These are phyloP conservation scores for Suillus americanus DNA, from an alignment of 768 basidiomycete genomes.

Conservation along the genomic window DNA sequence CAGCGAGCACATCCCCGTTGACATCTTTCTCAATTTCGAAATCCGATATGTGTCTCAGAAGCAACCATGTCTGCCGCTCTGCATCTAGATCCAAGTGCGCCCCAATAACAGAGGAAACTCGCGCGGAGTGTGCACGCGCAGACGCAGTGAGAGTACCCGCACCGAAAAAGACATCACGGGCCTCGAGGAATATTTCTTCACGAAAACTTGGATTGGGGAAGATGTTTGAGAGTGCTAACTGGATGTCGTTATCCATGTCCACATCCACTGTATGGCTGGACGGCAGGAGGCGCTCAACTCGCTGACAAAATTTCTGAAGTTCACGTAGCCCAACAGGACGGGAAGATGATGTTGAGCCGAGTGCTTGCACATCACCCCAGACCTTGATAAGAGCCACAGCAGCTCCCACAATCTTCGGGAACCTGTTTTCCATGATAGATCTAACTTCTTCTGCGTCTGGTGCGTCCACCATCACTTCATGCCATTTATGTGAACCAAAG, in stretches of 20 bases:
- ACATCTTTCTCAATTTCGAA: slow-evolving; percentile 67
- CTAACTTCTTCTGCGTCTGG: slow-evolving; percentile 69
- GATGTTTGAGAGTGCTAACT: slow-evolving; percentile 35
- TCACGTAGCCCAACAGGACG: slow-evolving; percentile 75
- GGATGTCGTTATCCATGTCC: slow-evolving; percentile 29
- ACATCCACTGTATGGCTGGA: slow-evolving; percentile 45
- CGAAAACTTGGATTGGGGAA: slow-evolving; percentile 75
- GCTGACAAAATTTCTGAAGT: slow-evolving; percentile 78
- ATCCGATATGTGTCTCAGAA: slow-evolving; percentile 64
- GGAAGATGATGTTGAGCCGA: slow-evolving; percentile 52
- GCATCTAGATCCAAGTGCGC: slow-evolving; percentile 62
- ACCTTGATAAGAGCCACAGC: slow-evolving; percentile 59
- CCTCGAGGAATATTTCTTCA: slow-evolving; percentile 88
- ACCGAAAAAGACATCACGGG: slow-evolving; percentile 91
- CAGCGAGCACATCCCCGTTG: slow-evolving; percentile 56
- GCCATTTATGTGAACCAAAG: slow-evolving; percentile 83
- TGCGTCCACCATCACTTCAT: slow-evolving; percentile 61
- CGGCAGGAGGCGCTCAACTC: slow-evolving; percentile 65
- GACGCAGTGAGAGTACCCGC: slow-evolving; percentile 54
- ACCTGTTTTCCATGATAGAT: slow-evolving; percentile 66
- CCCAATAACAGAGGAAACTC: slow-evolving; percentile 55
- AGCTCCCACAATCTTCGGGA: slow-evolving; percentile 55
- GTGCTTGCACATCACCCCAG: slow-evolving; percentile 62
- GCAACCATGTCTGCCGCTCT: slow-evolving; percentile 71
- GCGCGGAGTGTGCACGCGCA: slow-evolving; percentile 47